phyloP scores from a whole-genome alignment of 441 rosid genomes.

The Gossypium laxum region DNA sequence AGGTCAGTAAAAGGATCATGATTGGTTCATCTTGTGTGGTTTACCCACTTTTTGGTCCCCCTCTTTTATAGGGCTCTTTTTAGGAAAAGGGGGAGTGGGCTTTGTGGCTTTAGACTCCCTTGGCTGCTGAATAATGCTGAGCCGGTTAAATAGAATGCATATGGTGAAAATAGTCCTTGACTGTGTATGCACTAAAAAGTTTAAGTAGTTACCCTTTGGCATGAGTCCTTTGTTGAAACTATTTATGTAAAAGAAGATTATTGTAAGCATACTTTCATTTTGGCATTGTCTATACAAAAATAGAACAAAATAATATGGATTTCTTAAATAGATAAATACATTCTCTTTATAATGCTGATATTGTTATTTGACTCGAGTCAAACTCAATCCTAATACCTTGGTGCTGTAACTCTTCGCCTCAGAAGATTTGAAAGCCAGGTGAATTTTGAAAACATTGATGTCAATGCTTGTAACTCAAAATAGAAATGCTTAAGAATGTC shows the following conservation, averaged over 20 bases:
- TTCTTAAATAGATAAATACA: background rate
- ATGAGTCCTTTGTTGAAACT: background rate
- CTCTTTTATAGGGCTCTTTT: background rate
- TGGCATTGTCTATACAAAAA: background rate
- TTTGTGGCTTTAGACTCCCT: background rate
- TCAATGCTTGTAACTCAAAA: background rate
- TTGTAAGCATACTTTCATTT: background rate
- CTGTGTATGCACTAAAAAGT: background rate
- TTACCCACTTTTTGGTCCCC: background rate
- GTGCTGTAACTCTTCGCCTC: background rate
- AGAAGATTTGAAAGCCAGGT: background rate
- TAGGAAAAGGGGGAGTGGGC: background rate
- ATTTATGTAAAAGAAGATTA: background rate
- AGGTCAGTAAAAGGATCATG: constrained; percentile 37
- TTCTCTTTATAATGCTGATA: background rate
- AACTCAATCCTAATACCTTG: background rate
- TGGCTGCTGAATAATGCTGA: background rate
- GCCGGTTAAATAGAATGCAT: background rate
- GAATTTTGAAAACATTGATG: background rate
- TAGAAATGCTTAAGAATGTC: background rate
- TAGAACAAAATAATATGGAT: background rate
- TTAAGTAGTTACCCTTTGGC: background rate
- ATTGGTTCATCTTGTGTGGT: background rate
- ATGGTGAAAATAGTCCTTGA: background rate
- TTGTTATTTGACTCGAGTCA: background rate